These are phyloP conservation scores for Psilocybe tampanensis DNA, from an alignment of 768 basidiomycete species.

Conservation along the genomic window DNA sequence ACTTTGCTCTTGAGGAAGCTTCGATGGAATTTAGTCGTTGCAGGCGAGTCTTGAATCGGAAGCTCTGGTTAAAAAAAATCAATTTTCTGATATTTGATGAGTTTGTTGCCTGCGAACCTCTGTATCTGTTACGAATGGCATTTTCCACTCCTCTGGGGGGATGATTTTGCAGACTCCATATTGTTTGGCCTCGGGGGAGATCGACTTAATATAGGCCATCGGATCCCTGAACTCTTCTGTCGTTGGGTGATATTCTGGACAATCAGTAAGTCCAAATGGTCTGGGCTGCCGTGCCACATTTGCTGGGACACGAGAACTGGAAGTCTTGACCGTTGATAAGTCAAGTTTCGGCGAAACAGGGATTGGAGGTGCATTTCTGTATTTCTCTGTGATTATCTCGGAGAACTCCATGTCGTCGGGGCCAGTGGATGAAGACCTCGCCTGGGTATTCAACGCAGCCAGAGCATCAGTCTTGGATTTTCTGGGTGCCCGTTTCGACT, in stretches of 20 bases:
- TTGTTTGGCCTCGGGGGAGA: conserved; percentile 66
- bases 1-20: conserved; percentile 93
- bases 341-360: conserved; percentile 65
- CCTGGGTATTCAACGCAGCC: conserved; percentile 73
- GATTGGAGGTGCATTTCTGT: conserved; percentile 58
- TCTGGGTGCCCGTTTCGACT: conserved; percentile 74
- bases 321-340: conserved; percentile 71
- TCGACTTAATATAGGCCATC: conserved; percentile 87
- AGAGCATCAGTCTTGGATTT: conserved; percentile 91
- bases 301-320: conserved; percentile 46
- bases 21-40: conserved; percentile 97
- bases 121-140: conserved; percentile 94
- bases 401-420: conserved; percentile 54
- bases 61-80: conserved; percentile 54
- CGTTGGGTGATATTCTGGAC: conserved; percentile 87
- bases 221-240: conserved; percentile 93
- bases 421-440: conserved; percentile 54
- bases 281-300: conserved; percentile 49
- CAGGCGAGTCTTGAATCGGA: conserved; percentile 94
- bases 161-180: conserved; percentile 97
- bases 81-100: conserved; percentile 39
- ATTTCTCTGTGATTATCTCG: conserved; percentile 50
- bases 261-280: conserved; percentile 86
- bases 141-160: conserved; percentile 91
- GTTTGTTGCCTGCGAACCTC: conserved; percentile 58